A percentile compares a stretch with the other conserved stretches of the same genome.
Conservation (phyloP, 1,139 yeast species). For the Meyerozyma carpophila region DNA sequence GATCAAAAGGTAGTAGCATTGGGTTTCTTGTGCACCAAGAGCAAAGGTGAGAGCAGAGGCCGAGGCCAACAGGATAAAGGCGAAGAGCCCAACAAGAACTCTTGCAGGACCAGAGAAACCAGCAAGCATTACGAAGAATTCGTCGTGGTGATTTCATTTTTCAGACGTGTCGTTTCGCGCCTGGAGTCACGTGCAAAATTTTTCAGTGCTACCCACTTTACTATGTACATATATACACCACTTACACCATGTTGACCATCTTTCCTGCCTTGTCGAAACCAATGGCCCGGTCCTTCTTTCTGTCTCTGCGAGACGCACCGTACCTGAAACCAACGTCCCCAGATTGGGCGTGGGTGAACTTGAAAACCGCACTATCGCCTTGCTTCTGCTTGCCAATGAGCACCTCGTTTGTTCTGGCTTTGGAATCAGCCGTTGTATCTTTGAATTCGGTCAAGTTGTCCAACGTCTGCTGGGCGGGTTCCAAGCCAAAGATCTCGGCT, state of each 20-base stretch:
- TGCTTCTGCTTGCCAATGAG: conserved; percentile 46
- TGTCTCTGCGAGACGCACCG: conserved; percentile 87
- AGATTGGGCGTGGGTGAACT: conserved; percentile 69
- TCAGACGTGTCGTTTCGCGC: conserved; percentile 2
- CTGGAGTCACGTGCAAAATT: background rate
- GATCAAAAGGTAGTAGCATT: conserved; percentile 77
- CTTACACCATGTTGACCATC: conserved; percentile 31
- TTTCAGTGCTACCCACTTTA: background rate
- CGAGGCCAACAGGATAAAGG: conserved; percentile 22
- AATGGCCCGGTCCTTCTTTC: conserved; percentile 76
- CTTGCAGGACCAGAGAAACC: background rate
- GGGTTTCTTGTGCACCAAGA: conserved; percentile 69
- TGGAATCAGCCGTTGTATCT: conserved; percentile 28
- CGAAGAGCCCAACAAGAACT: conserved; percentile 12
- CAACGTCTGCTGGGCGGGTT: conserved; percentile 78
- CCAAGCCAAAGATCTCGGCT: conserved; percentile 75
- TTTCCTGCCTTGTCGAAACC: conserved; percentile 71
- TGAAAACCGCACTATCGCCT: conserved; percentile 62
- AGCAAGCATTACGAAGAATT: background rate
- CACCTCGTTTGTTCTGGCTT: conserved; percentile 22
- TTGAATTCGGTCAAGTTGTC: conserved; percentile 58
- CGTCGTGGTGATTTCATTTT: background rate
- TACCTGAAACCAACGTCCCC: conserved; percentile 89
- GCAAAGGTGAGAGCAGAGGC: conserved; percentile 72
- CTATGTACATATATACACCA: background rate